These are phyloP conservation scores for Fraxinus cuspidata DNA, from an alignment of 257 asterid genomes.

Conservation along the genomic window DNA sequence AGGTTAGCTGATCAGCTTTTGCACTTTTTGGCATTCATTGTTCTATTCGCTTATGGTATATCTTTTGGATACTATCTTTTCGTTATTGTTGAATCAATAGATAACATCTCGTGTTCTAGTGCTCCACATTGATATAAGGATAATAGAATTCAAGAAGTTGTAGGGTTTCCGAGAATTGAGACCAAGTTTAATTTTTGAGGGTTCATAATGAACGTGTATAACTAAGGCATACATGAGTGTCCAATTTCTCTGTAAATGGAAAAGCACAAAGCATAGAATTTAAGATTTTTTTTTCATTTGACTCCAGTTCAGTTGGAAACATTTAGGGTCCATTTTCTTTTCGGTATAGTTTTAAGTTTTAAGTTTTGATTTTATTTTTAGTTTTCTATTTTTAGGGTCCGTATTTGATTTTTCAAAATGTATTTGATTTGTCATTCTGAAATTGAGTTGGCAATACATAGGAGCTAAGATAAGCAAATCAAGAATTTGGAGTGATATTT, in stretches of 20 bases:
- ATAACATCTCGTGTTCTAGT: conserved; percentile 9
- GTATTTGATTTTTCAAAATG: no score
- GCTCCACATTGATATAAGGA: background rate
- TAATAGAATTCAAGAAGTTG: background rate
- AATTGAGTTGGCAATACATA: no score
- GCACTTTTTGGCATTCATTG: background rate
- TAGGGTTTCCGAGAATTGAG: conserved; percentile 1
- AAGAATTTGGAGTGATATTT: no score
- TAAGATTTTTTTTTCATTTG: background rate
- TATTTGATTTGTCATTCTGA: no score
- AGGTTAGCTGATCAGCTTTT: conserved; percentile 53
- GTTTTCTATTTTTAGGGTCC: no score
- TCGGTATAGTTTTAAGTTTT: no score
- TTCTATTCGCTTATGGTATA: conserved; percentile 2
- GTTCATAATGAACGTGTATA: background rate
- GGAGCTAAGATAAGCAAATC: no score
- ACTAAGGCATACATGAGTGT: background rate
- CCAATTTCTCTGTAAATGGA: background rate
- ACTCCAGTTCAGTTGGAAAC: background rate
- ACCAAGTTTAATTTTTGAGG: conserved; percentile 2
- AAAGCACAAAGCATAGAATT: background rate
- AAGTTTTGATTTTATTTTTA: no score
- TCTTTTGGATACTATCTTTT: conserved; percentile 12
- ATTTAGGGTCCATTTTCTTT: no score
- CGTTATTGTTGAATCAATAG: background rate